Evolutionary conservation across 257 asterid species (phyloP).

Genomic region (Gentiana straminea): DNA sequence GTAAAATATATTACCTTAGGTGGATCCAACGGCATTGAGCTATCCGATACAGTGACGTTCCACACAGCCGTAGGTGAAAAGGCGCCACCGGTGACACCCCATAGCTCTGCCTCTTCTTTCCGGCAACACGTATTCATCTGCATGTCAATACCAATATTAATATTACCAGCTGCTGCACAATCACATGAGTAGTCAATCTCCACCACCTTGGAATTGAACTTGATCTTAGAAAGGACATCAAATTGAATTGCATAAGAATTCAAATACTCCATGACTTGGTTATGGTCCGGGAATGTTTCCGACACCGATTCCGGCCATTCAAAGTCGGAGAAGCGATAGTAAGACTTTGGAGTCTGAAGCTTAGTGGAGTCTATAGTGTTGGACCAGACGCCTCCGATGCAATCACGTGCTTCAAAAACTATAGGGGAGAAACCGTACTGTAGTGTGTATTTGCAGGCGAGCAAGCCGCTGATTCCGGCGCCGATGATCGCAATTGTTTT

Average conservation of each 20-base stretch:
- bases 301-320: conserved; percentile 37
- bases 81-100: conserved; percentile 39
- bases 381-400: conserved; percentile 45
- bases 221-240: conserved; percentile 18
- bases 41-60: conserved; percentile 35
- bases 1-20: conserved; percentile 14
- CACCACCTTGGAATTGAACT: conserved; percentile 26
- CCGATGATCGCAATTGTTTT: conserved; percentile 42
- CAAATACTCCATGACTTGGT: conserved; percentile 40
- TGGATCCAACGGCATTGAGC: conserved; percentile 15
- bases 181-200: conserved; percentile 16
- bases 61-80: conserved; percentile 36
- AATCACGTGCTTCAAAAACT: conserved; percentile 30
- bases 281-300: conserved; percentile 32
- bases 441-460: conserved; percentile 47
- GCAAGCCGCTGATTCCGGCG: conserved; percentile 59
- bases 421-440: conserved; percentile 38
- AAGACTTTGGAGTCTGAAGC: conserved; percentile 47
- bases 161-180: no score
- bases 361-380: conserved; percentile 37
- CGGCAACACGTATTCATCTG: background rate
- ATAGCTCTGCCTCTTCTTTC: conserved; percentile 14
- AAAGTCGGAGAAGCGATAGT: conserved; percentile 52
- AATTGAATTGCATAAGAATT: conserved; percentile 39
- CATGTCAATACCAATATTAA: no score